phyloP scores from a whole-genome alignment of 2,329 filamentous ascomycete species.

The Colletotrichum truncatum region DNA sequence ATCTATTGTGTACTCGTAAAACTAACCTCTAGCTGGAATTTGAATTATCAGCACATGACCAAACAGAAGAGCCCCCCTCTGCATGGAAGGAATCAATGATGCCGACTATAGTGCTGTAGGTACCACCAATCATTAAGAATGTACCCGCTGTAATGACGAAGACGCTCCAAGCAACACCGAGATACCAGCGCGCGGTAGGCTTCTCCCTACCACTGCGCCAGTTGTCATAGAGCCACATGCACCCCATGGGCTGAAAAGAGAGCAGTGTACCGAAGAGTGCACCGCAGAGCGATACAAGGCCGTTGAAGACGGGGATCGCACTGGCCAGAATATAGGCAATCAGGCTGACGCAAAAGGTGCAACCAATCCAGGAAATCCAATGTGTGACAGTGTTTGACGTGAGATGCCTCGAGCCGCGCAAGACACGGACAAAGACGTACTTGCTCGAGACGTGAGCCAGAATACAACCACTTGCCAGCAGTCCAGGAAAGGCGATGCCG shows the following conservation, averaged over 20 bases:
- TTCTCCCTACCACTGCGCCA: conserved; percentile 29
- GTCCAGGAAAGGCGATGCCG: conserved; percentile 41
- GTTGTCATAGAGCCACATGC: conserved; percentile 40
- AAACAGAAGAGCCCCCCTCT: conserved; percentile 4
- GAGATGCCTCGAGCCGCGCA: conserved; percentile 43
- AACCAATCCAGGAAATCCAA: conserved; percentile 45
- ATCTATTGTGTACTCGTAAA: too few relatives aligned
- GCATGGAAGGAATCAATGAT: conserved; percentile 13
- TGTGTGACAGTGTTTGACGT: conserved; percentile 42
- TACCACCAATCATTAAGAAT: conserved; percentile 18
- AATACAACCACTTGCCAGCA: conserved; percentile 41
- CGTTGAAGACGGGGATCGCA: conserved; percentile 47
- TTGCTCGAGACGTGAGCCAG: conserved; percentile 46
- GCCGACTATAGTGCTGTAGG: conserved; percentile 20
- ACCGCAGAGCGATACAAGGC: conserved; percentile 36
- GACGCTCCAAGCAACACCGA: conserved; percentile 24
- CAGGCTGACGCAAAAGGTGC: conserved; percentile 44
- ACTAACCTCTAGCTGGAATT: too few relatives aligned
- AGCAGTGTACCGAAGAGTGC: conserved; percentile 34
- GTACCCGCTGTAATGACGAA: conserved; percentile 31
- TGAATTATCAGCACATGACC: conserved; percentile 30
- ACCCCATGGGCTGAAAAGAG: conserved; percentile 36
- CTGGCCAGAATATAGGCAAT: conserved; percentile 45
- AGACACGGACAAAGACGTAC: conserved; percentile 43
- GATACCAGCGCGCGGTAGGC: conserved; percentile 15